Evolutionary conservation across 176 grass and related monocot species (phyloP).

Genomic region (Chrysopogon serrulatus): DNA sequence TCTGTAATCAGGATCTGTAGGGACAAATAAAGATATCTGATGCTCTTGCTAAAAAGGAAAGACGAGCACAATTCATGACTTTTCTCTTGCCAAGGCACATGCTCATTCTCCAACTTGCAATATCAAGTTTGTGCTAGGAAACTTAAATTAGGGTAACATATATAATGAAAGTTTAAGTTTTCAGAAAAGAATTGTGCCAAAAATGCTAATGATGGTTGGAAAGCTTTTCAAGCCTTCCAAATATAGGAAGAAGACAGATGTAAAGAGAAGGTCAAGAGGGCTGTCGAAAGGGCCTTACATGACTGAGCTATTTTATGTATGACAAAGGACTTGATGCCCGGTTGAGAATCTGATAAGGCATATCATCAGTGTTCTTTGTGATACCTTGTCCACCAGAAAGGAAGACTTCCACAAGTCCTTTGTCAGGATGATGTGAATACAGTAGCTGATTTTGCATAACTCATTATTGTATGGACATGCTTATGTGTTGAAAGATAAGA

Average conservation of each 20-base stretch:
- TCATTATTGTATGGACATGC: no score
- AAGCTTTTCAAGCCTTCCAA: background rate
- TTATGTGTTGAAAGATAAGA: background rate
- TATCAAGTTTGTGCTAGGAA: background rate
- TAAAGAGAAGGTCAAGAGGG: background rate
- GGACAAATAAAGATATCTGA: no score
- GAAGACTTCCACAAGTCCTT: no score
- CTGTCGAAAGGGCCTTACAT: background rate
- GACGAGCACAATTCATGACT: background rate
- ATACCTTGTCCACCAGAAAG: background rate
- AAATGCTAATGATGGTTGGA: background rate
- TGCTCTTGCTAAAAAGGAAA: background rate
- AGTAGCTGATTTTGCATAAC: no score
- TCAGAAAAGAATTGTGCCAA: no score
- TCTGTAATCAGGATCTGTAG: background rate
- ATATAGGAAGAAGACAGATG: background rate
- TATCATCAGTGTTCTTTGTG: background rate
- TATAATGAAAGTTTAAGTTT: no score
- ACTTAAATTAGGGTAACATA: background rate
- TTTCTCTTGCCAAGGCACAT: background rate
- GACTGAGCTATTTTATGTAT: background rate
- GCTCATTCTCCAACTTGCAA: background rate
- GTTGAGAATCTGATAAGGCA: background rate
- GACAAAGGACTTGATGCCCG: background rate
- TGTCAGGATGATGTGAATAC: no score